phyloP scores from a whole-genome alignment of 129 eudicot species.

The Flaveria sonorensis region DNA sequence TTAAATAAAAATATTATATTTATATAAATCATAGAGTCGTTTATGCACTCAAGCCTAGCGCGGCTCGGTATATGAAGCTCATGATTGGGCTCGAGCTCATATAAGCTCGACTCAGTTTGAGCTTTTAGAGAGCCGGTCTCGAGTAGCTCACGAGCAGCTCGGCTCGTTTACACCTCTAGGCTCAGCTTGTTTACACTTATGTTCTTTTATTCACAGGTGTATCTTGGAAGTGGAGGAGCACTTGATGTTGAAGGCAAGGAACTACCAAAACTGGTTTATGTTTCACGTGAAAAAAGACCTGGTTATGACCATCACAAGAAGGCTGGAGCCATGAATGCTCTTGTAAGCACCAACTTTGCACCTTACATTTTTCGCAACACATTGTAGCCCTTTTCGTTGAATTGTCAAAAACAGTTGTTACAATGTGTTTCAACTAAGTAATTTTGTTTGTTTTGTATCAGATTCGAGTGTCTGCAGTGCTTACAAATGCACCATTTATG shows the following conservation, averaged over 20 bases:
- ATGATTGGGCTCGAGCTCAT: too few species aligned
- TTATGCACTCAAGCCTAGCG: too few species aligned
- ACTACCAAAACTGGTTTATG: slow-evolving; percentile 81
- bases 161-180: neutral
- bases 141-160: neutral
- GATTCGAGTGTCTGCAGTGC: slow-evolving; percentile 98
- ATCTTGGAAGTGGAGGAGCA: slow-evolving; percentile 91
- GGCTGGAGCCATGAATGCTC: slow-evolving; percentile 96
- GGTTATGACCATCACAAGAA: slow-evolving; percentile 97
- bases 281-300: slow-evolving; percentile 94
- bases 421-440: neutral
- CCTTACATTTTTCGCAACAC: neutral
- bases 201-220: slow-evolving; percentile 51
- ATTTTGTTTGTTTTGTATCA: slow-evolving; percentile 19
- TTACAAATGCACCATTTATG: slow-evolving; percentile 94
- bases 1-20: too few species aligned
- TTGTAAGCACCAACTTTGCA: slow-evolving; percentile 44
- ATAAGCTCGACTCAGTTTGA: too few species aligned
- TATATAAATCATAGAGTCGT: too few species aligned
- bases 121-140: too few species aligned
- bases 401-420: too few species aligned
- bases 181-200: neutral
- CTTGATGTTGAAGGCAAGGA: slow-evolving; percentile 94
- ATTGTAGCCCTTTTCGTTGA: neutral
- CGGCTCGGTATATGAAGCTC: too few species aligned